phyloP scores from a whole-genome alignment of 441 rosid genomes.

The Euphorbia schlechtendalii region DNA sequence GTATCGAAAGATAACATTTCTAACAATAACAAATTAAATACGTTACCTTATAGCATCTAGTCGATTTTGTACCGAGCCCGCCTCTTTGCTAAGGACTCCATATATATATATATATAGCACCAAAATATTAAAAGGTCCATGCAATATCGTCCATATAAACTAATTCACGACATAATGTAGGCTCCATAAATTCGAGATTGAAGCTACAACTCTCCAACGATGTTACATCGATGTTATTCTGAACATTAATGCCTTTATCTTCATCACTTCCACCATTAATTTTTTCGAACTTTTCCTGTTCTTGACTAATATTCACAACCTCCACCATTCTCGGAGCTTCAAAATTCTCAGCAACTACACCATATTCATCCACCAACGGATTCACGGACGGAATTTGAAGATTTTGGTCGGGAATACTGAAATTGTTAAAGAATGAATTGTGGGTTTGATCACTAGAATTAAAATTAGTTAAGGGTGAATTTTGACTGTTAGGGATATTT shows the following conservation, averaged over 20 bases:
- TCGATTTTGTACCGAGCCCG: too few species aligned
- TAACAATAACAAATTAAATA: too few species aligned
- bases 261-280: neutral
- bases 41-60: too few species aligned
- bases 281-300: constrained; percentile 10
- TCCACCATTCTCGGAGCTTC: constrained; percentile 15
- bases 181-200: constrained; percentile 39
- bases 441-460: constrained; percentile 25
- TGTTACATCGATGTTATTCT: constrained; percentile 22
- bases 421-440: constrained; percentile 16
- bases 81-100: too few species aligned
- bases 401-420: constrained; percentile 16
- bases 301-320: constrained; percentile 13
- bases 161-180: constrained; percentile 43
- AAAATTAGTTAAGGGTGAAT: constrained; percentile 17
- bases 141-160: constrained; percentile 47
- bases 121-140: constrained; percentile 49
- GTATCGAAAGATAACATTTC: too few species aligned
- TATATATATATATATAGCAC: neutral
- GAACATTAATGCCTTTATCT: constrained; percentile 11
- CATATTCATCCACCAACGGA: constrained; percentile 27
- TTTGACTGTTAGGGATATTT: constrained; percentile 23
- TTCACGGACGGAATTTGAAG: constrained; percentile 16
- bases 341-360: constrained; percentile 10
- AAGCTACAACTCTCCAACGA: constrained; percentile 40